Base-by-base conservation (phyloP, 2,329 filamentous ascomycete species). In the Emergomyces orientalis region DNA sequence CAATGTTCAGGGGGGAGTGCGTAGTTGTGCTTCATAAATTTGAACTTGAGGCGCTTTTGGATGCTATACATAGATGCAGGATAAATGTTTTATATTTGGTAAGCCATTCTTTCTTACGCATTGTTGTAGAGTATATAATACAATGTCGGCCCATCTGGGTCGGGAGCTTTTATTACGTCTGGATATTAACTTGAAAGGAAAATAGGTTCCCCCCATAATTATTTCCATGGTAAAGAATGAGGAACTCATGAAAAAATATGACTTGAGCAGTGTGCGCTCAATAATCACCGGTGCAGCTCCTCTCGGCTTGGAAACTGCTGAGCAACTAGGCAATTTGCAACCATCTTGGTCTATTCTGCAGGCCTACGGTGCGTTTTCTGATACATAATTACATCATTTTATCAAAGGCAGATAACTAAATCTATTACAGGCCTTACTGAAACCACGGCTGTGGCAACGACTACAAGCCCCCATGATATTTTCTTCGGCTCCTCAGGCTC, bases 251-350 rank as follows among this genome's bases (percentile, higher is more conserved):
- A 76, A 81, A 32, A 83, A 86, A 62, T 90, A 86, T 71, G 87
- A 91, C 69, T 77, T 91, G 1, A 85, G 81, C 67, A 86, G 82
- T 64, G 84, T 91, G 0, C 78, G 79, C 19, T 73, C 78, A 8
- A 75, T 89, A 34, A 88, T 87, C 71, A 88, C 85, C 0, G 89
- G 88, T 2, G 89, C 88, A 0, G 88, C 89, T 3, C 88, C 88
- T 0, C 77, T 90, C 0, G 88, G 87, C 1, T 79, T 83, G 62
- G 88, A 91, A 71, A 88, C 86, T 0, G 82, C 86, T 3, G 78
- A 84, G 51, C 84, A 86, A 11, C 72, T 89, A 6, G 74, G 79
- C 19, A 78, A 78, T 59, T 74, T 83, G 47, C 87, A 82, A 68
- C 86, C 87, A 0, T 75, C 74, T 0, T 89, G 86, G 86, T 75